Base-by-base conservation (phyloP, 148 eudicot genomes). In the Spergularia marina region DNA sequence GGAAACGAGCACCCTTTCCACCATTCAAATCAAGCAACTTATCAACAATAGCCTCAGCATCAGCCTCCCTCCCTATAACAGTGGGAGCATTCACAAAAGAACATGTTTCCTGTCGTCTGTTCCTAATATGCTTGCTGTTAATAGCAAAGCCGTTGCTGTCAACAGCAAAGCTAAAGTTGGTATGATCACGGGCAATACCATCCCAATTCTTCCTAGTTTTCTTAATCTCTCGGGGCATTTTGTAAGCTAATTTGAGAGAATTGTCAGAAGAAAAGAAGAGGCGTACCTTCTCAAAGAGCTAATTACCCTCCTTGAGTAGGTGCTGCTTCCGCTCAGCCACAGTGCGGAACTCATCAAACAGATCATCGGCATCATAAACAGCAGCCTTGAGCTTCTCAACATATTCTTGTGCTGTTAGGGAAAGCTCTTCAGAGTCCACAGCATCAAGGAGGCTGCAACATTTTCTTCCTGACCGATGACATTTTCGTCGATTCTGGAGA, bases 351-450 rank as follows among this genome's bases (percentile, higher is more conserved):
- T 68, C 78, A 52, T 83, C 85, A 20, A 79, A 70, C 58, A 79
- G 7, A 69, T 83, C 83, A 16, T 79, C 83, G 30, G 78, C 77
- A 34, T 83, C 80, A 12, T 78, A 75, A 17, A 82, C 61, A 40
- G 25, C 79, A 9, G 62, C 72, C 72, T 73, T 76, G 40, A 83
- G 72, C 63, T 62, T 70, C 34, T 68, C 57, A 6, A 23, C 25
- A 23, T 23, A 23, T 0, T 23, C 25, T 23, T 23, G 0, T 23
- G 25, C 25, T 23, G 25, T 23, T 1, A 23, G 25, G 25, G 25
- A 23, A 23, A 23, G 25, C 25, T 23, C 25, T 23, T 23, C 0
- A 23, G 25, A 23, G 25, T 23, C 25, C 25, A 23, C 25, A 23
- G 25, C 25, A 23, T 23, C 25, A 23, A 23, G n/a, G n/a, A n/a